Evolutionary conservation across 805 yeast species (phyloP), one percentile per base, ranked within the genome.

Genomic region (Starmerella roubikii): DNA sequence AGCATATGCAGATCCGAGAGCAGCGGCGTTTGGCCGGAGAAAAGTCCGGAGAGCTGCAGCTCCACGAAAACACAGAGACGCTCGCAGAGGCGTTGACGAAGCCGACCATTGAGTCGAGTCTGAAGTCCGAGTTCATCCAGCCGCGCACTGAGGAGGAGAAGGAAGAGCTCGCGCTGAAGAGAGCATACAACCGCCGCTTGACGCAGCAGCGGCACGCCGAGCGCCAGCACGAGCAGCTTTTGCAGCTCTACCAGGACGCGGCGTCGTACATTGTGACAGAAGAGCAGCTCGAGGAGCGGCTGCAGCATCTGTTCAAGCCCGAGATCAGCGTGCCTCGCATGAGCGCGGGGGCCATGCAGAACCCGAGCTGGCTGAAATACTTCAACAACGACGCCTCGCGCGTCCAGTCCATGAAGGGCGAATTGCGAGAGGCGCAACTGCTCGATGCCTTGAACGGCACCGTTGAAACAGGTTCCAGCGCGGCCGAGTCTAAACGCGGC

Each of bases 91-190:
- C 66, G 51, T 68, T 78, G 52, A 82, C 94, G 1, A 64, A 83
- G 36, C 95, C 95, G 34, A 79, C 94, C 1, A 65, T 85, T 41
- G 84, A 78, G 51, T 66, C 69, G 28, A 36, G 52, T 9, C 44
- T 54, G 15, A 57, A 68, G 18, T 82, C 81, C 2, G 81, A 88
- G 13, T 61, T 84, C 44, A 71, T 86, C 66, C 69, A 79, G 54
- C 71, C 62, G 34, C 70, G 94, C 57, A 78, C 93, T 0, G 65
- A 62, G 19, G 91, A 76, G 52, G 94, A 86, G 59, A 57, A 60
- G 36, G 69, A 67, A 38, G 33, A 69, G 22, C 60, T 82, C 47
- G 50, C 58, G 23, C 68, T 72, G 51, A 81, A 79, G 57, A 69
- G 86, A 48, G 59, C 64, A 34, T 71, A 78, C 50, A 86, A 85